A percentile compares a stretch with the other conserved stretches of the same genome.
Evolutionary conservation across 129 eudicot species (phyloP).

Genomic region (Escallonia rubra): DNA sequence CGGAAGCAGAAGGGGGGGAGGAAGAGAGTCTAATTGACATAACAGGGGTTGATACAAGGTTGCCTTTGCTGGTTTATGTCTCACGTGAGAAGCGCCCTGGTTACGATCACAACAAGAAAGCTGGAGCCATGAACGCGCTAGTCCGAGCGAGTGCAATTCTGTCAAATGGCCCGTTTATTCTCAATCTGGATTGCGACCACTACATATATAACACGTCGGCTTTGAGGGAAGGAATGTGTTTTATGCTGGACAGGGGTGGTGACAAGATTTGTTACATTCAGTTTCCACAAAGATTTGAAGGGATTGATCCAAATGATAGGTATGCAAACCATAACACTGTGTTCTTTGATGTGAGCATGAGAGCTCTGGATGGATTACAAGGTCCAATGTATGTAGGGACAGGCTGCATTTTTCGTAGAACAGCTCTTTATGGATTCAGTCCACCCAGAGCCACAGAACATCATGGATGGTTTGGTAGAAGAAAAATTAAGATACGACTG

Average conservation of each 20-base stretch:
- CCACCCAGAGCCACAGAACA: slow-evolving; percentile 65
- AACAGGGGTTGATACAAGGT: slow-evolving; percentile 47
- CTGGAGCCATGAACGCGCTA: slow-evolving; percentile 71
- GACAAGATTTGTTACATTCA: slow-evolving; percentile 72
- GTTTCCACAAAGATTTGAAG: slow-evolving; percentile 69
- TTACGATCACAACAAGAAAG: slow-evolving; percentile 71
- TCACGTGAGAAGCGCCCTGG: slow-evolving; percentile 64
- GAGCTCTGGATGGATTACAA: slow-evolving; percentile 60
- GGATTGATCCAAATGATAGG: slow-evolving; percentile 62
- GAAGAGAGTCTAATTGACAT: slow-evolving; percentile 37
- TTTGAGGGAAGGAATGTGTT: slow-evolving; percentile 81
- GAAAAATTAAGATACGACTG: slow-evolving; percentile 26
- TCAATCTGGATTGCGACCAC: slow-evolving; percentile 73
- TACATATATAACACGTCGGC: slow-evolving; percentile 74
- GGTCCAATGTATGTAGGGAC: slow-evolving; percentile 70
- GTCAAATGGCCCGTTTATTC: slow-evolving; percentile 68
- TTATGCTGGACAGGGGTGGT: slow-evolving; percentile 87
- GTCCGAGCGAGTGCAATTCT: slow-evolving; percentile 59
- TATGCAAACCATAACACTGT: slow-evolving; percentile 66
- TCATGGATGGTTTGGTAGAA: slow-evolving; percentile 53
- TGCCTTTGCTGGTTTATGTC: slow-evolving; percentile 68
- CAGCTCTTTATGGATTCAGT: slow-evolving; percentile 54
- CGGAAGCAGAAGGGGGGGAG: slow-evolving; percentile 24
- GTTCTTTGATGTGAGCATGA: slow-evolving; percentile 59
- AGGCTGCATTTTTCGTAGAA: slow-evolving; percentile 61